Base-by-base conservation (phyloP, 768 basidiomycete species). In the Xerocomellus dryophilus region DNA sequence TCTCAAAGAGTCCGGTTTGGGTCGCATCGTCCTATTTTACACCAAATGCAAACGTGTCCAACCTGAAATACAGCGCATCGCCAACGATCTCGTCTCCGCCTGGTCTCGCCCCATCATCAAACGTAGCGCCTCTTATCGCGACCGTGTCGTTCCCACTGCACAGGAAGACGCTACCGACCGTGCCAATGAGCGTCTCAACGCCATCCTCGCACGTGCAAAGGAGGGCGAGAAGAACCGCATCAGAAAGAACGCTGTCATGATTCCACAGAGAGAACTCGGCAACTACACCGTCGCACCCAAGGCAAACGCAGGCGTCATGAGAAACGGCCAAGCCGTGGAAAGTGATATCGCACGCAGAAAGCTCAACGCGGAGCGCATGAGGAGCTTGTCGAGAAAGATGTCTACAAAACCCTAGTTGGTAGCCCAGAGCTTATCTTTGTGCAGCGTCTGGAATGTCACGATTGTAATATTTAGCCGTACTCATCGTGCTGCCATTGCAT, bases 91-190 rank as follows among this genome's bases (percentile, higher is more conserved):
- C 54, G 85, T 98, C 38, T 87, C 83, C 12, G 71, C 76, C 7
- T 96, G 93, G 93, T 90, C 90, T 29, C 81, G 93, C 7, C 93
- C 93, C 0, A 94, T 96, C 71, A 88, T 95, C 74, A 92, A 93
- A 63, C 85, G 91, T 25, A 88, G 86, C 32, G 85, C 92, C 9
- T 88, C 86, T 14, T 93, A 90, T 72, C 78, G 87, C 17, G 86
- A 90, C 66, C 78, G 86, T 25, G 76, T 86, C 32, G 78, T 92
- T 46, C 88, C 85, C 12, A 75, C 78, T 1, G 81, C 81, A 2
- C 73, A 77, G 50, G 73, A 73, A 18, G 73, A 71, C 4, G 63
- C 64, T n/a, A 62, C 66, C 15, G 73, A 71, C 32, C 72, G 72
- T 38, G 65, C 62, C 41, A 74, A 73, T 7, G 85, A 87, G 65